Evolutionary conservation across 2,329 filamentous ascomycete genomes (phyloP).

Genomic region (Pseudopithomyces chartarum): DNA sequence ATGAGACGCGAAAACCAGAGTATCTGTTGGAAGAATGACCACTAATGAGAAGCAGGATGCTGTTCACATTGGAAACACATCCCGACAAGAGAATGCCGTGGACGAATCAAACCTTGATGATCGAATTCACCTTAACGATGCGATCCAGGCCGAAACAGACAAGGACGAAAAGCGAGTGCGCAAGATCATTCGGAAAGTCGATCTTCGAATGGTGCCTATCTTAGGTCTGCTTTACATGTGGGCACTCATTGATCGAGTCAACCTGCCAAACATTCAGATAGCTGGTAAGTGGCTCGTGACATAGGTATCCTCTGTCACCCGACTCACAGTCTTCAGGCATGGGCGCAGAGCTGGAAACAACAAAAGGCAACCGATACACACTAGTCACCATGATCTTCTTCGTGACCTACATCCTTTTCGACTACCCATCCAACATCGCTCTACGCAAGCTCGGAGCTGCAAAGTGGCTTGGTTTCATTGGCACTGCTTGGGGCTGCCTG

Average conservation of each 20-base stretch:
- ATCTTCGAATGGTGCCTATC: constrained; percentile 17
- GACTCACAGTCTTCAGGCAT: constrained; percentile 8
- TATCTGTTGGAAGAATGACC: background rate
- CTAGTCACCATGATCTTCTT: constrained; percentile 20
- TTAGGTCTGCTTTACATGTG: constrained; percentile 18
- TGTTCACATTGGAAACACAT: constrained; percentile 5
- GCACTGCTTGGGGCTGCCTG: constrained; percentile 3
- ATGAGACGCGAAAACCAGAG: background rate
- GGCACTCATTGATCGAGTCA: constrained; percentile 18
- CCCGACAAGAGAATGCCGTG: constrained; percentile 7
- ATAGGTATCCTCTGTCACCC: background rate
- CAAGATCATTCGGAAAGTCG: constrained; percentile 16
- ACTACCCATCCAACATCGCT: constrained; percentile 12
- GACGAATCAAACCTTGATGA: constrained; percentile 16
- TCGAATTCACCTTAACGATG: constrained; percentile 15
- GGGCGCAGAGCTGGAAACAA: constrained; percentile 13
- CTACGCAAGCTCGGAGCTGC: constrained; percentile 6
- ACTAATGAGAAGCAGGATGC: constrained; percentile 3
- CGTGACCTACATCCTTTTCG: constrained; percentile 16
- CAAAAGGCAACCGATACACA: constrained; percentile 15
- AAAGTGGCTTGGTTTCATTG: constrained; percentile 11
- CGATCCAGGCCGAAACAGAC: constrained; percentile 13
- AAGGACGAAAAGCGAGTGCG: constrained; percentile 16
- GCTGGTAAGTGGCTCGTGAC: background rate
- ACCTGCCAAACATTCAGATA: constrained; percentile 12